Conservation (phyloP, 495 filamentous ascomycete species). For the Aspergillus steynii region DNA sequence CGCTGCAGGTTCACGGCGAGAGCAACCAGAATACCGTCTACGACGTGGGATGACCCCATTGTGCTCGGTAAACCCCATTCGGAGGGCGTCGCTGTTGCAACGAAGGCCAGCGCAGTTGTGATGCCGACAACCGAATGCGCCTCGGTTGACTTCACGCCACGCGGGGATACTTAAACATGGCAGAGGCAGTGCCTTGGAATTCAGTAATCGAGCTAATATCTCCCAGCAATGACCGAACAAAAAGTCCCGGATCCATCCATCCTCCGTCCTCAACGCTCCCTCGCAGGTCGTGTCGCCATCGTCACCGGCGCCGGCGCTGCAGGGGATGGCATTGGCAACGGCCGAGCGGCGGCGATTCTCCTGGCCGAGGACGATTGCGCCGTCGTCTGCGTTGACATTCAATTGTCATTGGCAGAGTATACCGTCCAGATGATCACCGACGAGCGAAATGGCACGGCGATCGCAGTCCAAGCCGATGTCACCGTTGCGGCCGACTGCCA, state of each 20-base stretch:
- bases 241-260: not conserved
- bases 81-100: not conserved
- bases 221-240: not conserved
- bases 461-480: conserved; percentile 50
- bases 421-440: conserved; percentile 51
- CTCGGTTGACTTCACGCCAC: not conserved
- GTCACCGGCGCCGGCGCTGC: conserved; percentile 58
- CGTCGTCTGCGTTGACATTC: conserved; percentile 56
- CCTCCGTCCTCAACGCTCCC: conserved; percentile 23
- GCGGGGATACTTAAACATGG: not conserved
- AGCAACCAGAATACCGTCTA: too few relatives aligned
- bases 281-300: conserved; percentile 53
- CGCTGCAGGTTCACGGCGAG: too few relatives aligned
- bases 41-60: too few relatives aligned
- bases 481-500: conserved; percentile 49
- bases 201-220: not conserved
- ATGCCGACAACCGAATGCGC: not conserved
- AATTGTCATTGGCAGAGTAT: conserved; percentile 42
- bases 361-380: conserved; percentile 54
- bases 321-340: conserved; percentile 58
- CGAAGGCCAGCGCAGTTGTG: not conserved
- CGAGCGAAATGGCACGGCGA: conserved; percentile 25
- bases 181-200: not conserved
- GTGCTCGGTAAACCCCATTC: not conserved
- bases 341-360: conserved; percentile 57